Percentiles rank a stretch among this genome's conserved stretches.
Evolutionary conservation across 768 basidiomycete genomes (phyloP).

Genomic region (Vararia minispora): DNA sequence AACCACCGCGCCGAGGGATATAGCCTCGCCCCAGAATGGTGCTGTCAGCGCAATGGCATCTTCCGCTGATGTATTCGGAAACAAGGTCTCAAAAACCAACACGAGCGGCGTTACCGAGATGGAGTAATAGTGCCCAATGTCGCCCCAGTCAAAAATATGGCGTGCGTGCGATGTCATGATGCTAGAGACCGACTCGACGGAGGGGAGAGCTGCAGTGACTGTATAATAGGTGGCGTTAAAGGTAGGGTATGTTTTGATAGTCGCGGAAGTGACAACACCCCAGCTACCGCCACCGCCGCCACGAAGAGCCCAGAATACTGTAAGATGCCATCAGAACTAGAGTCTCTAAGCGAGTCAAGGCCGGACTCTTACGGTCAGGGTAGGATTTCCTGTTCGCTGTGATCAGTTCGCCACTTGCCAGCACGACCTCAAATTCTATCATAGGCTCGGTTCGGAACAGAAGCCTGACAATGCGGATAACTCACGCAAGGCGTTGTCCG

Average conservation of each 20-base stretch:
- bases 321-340: background rate
- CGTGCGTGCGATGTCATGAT: conserved; percentile 21
- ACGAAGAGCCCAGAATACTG: conserved; percentile 16
- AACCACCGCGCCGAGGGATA: too few relatives aligned
- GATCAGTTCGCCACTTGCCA: conserved; percentile 3
- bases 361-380: conserved; percentile 5
- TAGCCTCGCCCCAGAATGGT: too few relatives aligned
- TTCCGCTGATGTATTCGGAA: too few relatives aligned
- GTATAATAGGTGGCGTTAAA: conserved; percentile 19
- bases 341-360: background rate
- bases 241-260: conserved; percentile 24
- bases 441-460: background rate
- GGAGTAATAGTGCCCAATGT: too few relatives aligned
- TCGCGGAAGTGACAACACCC: conserved; percentile 27
- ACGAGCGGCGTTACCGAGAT: too few relatives aligned
- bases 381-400: conserved; percentile 1
- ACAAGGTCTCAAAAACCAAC: too few relatives aligned
- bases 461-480: background rate
- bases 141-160: conserved; percentile 27
- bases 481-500: conserved; percentile 17
- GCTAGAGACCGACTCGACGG: conserved; percentile 14
- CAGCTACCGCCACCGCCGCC: conserved; percentile 21
- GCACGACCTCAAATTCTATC: conserved; percentile 4
- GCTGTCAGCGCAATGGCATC: too few relatives aligned
- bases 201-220: conserved; percentile 12